phyloP scores from a whole-genome alignment of 306 rosid species.

The Biancaea sappan region DNA sequence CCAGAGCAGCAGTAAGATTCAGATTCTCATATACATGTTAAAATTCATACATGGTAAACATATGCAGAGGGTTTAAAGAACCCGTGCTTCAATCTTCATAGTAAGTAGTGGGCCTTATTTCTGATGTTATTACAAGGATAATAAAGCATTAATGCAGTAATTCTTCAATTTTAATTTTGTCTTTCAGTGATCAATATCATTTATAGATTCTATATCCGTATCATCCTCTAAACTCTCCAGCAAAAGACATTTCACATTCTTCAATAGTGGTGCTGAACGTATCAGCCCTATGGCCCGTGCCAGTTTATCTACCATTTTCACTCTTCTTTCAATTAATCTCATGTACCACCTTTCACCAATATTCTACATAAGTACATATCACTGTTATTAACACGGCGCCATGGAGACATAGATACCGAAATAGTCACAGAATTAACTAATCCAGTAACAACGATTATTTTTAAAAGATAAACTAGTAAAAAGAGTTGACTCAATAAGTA shows the following conservation, averaged over 20 bases:
- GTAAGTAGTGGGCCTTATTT: background rate
- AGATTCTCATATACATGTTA: background rate
- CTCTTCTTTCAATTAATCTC: constrained; percentile 7
- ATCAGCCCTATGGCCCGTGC: background rate
- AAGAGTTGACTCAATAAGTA: background rate
- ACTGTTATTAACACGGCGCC: background rate
- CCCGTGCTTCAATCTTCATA: background rate
- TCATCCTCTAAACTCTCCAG: background rate
- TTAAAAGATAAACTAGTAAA: background rate
- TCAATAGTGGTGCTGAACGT: background rate
- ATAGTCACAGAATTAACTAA: background rate
- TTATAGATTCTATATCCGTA: background rate
- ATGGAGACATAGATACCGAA: background rate
- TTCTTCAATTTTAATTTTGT: background rate
- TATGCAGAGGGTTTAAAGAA: background rate
- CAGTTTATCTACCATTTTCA: background rate
- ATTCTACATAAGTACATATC: background rate
- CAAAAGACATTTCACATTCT: background rate
- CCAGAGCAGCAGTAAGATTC: background rate
- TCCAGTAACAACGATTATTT: background rate
- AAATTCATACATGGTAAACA: background rate
- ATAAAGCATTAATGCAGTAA: background rate
- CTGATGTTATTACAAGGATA: background rate
- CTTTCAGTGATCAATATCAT: background rate
- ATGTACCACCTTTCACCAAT: background rate